These are phyloP conservation scores for Dillenia turbinata DNA, from an alignment of 164 flowering plant species.

Conservation along the genomic window DNA sequence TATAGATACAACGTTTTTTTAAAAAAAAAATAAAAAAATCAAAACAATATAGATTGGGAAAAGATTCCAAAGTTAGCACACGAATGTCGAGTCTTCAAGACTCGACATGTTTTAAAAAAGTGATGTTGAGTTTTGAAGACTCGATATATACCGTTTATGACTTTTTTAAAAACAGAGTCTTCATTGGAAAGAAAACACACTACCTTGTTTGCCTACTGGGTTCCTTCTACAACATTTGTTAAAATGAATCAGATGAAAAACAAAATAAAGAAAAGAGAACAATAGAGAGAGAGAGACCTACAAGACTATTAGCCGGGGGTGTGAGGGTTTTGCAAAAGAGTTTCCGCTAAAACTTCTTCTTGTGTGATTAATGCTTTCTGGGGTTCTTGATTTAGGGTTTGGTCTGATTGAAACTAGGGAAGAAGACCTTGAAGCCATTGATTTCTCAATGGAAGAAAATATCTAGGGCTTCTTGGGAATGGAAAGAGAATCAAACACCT, in stretches of 20 bases:
- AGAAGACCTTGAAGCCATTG: slow-evolving; percentile 45
- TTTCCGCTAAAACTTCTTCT: slow-evolving; percentile 56
- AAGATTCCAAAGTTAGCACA: too few relatives aligned
- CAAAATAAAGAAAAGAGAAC: background rate
- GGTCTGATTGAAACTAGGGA: slow-evolving; percentile 25
- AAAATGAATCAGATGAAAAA: slow-evolving; percentile 7
- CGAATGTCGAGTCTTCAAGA: too few relatives aligned
- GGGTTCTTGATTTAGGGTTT: slow-evolving; percentile 38
- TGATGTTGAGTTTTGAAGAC: too few relatives aligned
- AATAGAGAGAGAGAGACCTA: slow-evolving; percentile 30
- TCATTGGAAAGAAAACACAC: slow-evolving; percentile 7
- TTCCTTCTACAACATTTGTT: slow-evolving; percentile 31
- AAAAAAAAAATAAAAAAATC: too few relatives aligned
- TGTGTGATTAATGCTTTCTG: slow-evolving; percentile 26
- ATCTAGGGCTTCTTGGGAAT: background rate
- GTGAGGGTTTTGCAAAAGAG: slow-evolving; percentile 33
- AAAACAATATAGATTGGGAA: too few relatives aligned
- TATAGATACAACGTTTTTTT: too few relatives aligned
- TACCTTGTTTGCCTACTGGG: slow-evolving; percentile 28
- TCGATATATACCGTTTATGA: too few relatives aligned
- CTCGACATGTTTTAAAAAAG: too few relatives aligned
- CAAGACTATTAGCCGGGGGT: slow-evolving; percentile 70
- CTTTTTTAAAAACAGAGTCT: too few relatives aligned
- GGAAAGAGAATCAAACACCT: too few relatives aligned
- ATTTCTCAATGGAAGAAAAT: background rate